These are phyloP conservation scores for Verbena officinalis DNA, from an alignment of 257 asterid species.

Conservation along the genomic window DNA sequence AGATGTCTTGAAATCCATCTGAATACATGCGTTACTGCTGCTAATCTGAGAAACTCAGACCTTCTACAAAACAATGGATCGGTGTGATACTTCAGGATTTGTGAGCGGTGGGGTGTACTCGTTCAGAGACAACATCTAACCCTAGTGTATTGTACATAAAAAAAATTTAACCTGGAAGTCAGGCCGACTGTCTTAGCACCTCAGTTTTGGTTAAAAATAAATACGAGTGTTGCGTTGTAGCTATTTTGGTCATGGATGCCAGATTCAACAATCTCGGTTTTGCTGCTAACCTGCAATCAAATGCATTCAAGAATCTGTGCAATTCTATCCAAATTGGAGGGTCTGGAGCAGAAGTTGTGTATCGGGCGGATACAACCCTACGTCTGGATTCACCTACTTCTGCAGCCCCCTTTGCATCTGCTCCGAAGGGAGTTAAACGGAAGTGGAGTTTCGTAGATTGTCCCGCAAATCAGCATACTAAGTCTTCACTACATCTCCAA, in stretches of 20 bases:
- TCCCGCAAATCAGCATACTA: slow-evolving; percentile 41
- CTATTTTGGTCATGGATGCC: slow-evolving; percentile 73
- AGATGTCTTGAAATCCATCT: slow-evolving; percentile 36
- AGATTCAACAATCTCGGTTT: slow-evolving; percentile 67
- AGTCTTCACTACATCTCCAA: slow-evolving; percentile 55
- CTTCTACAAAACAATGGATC: slow-evolving; percentile 62
- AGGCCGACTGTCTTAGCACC: slow-evolving; percentile 71
- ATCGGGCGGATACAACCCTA: slow-evolving; percentile 71
- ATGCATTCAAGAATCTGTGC: slow-evolving; percentile 65
- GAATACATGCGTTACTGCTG: slow-evolving; percentile 39
- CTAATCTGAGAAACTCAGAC: slow-evolving; percentile 30
- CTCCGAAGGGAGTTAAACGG: slow-evolving; percentile 70
- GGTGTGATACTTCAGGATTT: slow-evolving; percentile 94
- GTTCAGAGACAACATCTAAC: slow-evolving; percentile 71
- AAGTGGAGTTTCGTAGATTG: slow-evolving; percentile 59
- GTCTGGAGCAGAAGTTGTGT: slow-evolving; percentile 43
- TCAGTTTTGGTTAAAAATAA: slow-evolving; percentile 47
- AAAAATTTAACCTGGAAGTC: slow-evolving; percentile 82
- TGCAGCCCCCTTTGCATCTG: slow-evolving; percentile 39
- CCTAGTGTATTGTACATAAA: slow-evolving; percentile 51
- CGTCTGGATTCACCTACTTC: slow-evolving; percentile 71
- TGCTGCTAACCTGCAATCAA: slow-evolving; percentile 65
- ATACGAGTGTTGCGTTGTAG: slow-evolving; percentile 42
- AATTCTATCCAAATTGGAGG: slow-evolving; percentile 55
- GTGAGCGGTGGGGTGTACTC: slow-evolving; percentile 86